Evolutionary conservation across 78 protist species (phyloP), one percentile per base, ranked within the genome.

Genomic region (Dictyostelium intermedium): DNA sequence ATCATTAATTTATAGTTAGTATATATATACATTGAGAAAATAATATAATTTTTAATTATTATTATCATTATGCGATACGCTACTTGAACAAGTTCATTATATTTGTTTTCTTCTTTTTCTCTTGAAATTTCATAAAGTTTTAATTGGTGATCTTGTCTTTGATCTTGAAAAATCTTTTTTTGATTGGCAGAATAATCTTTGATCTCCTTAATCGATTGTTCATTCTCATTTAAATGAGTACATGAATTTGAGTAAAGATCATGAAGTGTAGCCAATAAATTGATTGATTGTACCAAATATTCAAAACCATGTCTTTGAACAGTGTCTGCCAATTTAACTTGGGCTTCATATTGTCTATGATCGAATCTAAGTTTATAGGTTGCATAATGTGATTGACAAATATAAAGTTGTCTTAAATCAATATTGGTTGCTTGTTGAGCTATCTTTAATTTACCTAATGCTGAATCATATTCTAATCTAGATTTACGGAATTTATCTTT

Each of bases 61-160:
- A 25, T 0, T 13, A 30, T 61, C 2, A 16, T 45, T 27, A 1
- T 53, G 37, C n/a, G 14, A 14, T 27, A 34, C 1, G 0, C 10
- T 83, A 83, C 89, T 27, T 89, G 86, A 18, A 89, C 94, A 32
- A 89, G 39, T 69, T 89, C 94, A 80, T 78, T 89, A 25, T 80
- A 89, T 80, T 89, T 89, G 23, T 60, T 89, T 5, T 89, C 87
- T 34, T 89, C 94, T 20, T 66, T 80, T 41, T 80, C 83, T 72
- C 77, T 89, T 45, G 87, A 69, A 3, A 53, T 63, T 80, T 89
- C 87, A 56, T 82, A 47, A 20, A 56, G 34, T 82, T 60, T 82
- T n/a, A 82, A 60, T 82, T 56, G 74, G 7, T 82, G 70, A 56
- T 82, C 86, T 82, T 82, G 86, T 69, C 11, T 41, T 34, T 78